Conservation (phyloP, 2,329 filamentous ascomycete species). For the Diaporthe aspalathi region DNA sequence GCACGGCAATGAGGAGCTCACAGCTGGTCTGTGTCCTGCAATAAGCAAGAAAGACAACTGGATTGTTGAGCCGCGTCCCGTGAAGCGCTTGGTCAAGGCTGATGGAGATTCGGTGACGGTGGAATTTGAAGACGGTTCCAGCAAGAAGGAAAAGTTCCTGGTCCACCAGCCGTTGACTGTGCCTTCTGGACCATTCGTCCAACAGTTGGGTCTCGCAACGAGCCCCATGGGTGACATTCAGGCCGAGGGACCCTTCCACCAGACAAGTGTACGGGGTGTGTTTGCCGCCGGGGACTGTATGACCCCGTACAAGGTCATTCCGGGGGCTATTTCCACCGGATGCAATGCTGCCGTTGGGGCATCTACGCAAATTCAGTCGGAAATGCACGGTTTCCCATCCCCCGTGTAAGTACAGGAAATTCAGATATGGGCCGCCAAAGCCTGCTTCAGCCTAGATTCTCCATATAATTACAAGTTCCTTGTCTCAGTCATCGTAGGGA, state of each 20-base stretch:
- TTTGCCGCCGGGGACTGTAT: conserved; percentile 32
- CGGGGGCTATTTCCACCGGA: not conserved
- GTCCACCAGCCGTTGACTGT: conserved; percentile 13
- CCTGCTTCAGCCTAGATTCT: too few species aligned
- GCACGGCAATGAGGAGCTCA: conserved; percentile 9
- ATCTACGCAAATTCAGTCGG: conserved; percentile 7
- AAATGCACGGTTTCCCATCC: conserved; percentile 2
- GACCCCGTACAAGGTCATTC: conserved; percentile 26
- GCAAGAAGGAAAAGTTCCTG: conserved; percentile 8
- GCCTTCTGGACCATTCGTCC: conserved; percentile 2
- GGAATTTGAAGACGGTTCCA: not conserved
- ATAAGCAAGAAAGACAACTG: conserved; percentile 16
- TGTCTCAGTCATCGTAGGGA: too few species aligned
- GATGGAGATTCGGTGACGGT: not conserved
- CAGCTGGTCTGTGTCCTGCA: not conserved
- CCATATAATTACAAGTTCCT: too few species aligned
- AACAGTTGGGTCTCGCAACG: conserved; percentile 23
- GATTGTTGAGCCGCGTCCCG: not conserved
- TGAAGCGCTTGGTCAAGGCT: not conserved
- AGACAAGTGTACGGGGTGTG: conserved; percentile 10
- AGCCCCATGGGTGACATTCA: conserved; percentile 25
- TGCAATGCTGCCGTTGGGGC: conserved; percentile 21
- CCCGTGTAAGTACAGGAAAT: not conserved
- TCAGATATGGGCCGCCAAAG: too few species aligned
- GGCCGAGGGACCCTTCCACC: not conserved